Percentiles rank a stretch among this genome's conserved stretches.
Evolutionary conservation across 2,329 filamentous ascomycete species (phyloP).

Genomic region (Tolypocladium ovalisporum): DNA sequence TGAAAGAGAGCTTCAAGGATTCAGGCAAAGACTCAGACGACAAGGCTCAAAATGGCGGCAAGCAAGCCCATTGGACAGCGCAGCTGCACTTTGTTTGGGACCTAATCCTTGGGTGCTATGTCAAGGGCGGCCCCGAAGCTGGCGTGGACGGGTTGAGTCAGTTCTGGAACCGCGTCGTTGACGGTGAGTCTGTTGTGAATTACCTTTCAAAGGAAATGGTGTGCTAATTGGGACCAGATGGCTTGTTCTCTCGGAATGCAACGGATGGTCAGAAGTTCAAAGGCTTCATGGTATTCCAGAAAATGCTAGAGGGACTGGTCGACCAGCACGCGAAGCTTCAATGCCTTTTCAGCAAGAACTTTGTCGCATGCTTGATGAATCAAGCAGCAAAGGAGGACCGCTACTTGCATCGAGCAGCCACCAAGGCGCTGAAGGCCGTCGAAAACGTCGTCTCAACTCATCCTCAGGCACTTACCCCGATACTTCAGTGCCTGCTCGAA

Average conservation of each 20-base stretch:
- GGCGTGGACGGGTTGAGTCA: slow-evolving; percentile 48
- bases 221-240: slow-evolving; percentile 41
- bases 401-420: slow-evolving; percentile 69
- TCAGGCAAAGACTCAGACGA: slow-evolving; percentile 33
- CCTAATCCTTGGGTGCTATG: slow-evolving; percentile 52
- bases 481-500: slow-evolving; percentile 59
- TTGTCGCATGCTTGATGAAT: slow-evolving; percentile 73
- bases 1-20: slow-evolving; percentile 62
- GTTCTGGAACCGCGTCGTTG: slow-evolving; percentile 81
- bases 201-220: neutral
- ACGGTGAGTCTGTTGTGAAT: slow-evolving; percentile 48
- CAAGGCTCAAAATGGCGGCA: slow-evolving; percentile 31
- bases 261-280: slow-evolving; percentile 86
- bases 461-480: slow-evolving; percentile 44
- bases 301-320: slow-evolving; percentile 49
- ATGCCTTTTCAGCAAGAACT: slow-evolving; percentile 68
- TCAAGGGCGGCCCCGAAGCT: slow-evolving; percentile 21
- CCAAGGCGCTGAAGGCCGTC: slow-evolving; percentile 63
- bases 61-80: slow-evolving; percentile 66
- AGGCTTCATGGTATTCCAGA: slow-evolving; percentile 79
- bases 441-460: slow-evolving; percentile 52
- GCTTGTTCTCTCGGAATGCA: slow-evolving; percentile 69
- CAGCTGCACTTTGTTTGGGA: slow-evolving; percentile 86
- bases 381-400: slow-evolving; percentile 68
- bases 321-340: slow-evolving; percentile 34